Evolutionary conservation across 768 basidiomycete genomes (phyloP), one percentile per base, ranked within the genome.

Genomic region (Pholiota molesta): DNA sequence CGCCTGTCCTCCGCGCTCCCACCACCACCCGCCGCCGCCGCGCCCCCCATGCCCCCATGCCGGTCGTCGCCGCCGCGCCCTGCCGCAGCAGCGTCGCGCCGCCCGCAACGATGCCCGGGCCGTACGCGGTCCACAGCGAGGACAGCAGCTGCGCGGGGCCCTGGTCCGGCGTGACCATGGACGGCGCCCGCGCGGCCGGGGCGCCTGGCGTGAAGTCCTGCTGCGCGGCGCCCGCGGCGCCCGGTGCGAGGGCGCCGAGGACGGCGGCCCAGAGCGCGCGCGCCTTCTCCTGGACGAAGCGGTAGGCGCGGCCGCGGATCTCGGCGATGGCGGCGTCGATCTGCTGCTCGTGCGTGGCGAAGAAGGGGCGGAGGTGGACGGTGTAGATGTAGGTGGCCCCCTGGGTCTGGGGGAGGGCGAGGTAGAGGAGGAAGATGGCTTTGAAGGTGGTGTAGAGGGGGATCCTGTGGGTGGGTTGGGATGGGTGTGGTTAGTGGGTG

Each of bases 401-500:
- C 65, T 87, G 88, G 0, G 92, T 94, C 71, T 96, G 94, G 0
- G 96, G 95, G 6, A 96, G 86, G 2, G 89, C 91, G 53, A 98
- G 87, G 75, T 94, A 97, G 61, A 97, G 86, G 49, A 97, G 86
- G 72, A 96, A 91, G 58, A 91, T 69, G 3, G 87, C 88, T 78
- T 96, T 97, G 68, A 94, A 60, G 29, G 88, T 77, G 67, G 87
- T 87, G 78, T 97, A 98, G 74, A 98, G 86, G 1, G 95, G 95
- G 52, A 98, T 83, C 94, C 94, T 94, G 71, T 14, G 11, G 23
- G 33, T 42, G 52, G 17, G 19, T 3, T 47, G 19, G 19, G 7
- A 47, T 47, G 21, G 23, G 7, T 39, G 49, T 23, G 49, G 47
- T 31, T 62, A 44, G 55, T 26, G 44, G n/a, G 39, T 26, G 40